Evolutionary conservation across 2,329 filamentous ascomycete genomes (phyloP), one percentile per base, ranked within the genome.

Genomic region (Helminthosporium solani): DNA sequence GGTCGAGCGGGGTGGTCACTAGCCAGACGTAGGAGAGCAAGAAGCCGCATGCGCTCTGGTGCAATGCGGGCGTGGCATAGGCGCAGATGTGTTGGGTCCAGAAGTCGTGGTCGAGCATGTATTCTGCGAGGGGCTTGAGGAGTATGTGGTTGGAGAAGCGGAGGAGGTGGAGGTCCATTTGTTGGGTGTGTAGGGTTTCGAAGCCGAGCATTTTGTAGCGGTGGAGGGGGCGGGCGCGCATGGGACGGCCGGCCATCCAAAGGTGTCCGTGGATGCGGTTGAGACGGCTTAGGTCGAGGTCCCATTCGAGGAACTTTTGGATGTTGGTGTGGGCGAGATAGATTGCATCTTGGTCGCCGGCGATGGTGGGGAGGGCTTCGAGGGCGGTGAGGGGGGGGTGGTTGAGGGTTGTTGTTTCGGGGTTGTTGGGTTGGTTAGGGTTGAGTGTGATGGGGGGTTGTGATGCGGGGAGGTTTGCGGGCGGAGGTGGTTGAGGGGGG

Each of bases 151-250:
- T 63, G 1, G 58, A 64, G 50, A 63, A 69, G 15, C 58, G 56
- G n/a, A 70, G 59, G 7, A 70, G 45, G 39, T 70, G 67, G 18
- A 70, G 47, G 37, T 70, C 67, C 62, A 66, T 65, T 40, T 70
- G 66, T 46, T 68, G 60, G 1, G 64, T 68, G 16, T 52, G 52
- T 1, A 67, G 34, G 3, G 66, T 40, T 12, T 66, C 58, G 40
- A 64, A 59, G 14, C 63, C 57, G 40, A 66, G 50, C 67, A 70
- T 69, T 31, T 54, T 60, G 54, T 70, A 68, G 7, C 67, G 60
- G 35, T 70, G 67, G 18, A 70, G 50, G 3, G 66, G 62, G 2
- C 64, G 54, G 2, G 63, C 66, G 35, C 65, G 63, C 61, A 71
- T 60, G 1, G 67, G 67, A 1, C 67, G 61, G 3, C 67, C 67